Evolutionary conservation across 139 green algal species (phyloP).

Genomic region (Micractinium conductrix): DNA sequence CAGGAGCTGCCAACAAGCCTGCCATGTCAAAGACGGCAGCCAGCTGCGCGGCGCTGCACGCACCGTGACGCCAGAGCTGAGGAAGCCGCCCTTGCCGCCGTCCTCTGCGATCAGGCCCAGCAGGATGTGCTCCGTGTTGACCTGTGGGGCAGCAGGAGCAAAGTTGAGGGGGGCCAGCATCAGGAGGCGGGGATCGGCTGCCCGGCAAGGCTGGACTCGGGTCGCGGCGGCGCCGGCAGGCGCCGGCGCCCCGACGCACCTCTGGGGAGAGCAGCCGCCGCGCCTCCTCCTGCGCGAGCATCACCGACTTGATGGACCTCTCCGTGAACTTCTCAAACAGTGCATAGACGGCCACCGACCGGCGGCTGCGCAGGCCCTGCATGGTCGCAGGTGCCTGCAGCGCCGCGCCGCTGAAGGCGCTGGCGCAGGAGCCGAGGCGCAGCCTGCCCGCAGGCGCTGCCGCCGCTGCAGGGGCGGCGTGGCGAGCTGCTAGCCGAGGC

Average conservation of each 20-base stretch:
- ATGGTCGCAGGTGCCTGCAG: too few species aligned
- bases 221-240: background rate
- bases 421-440: too few species aligned
- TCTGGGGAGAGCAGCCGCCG: constrained; percentile 63
- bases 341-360: background rate
- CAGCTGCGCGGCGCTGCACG: constrained; percentile 23
- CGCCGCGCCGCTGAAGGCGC: too few species aligned
- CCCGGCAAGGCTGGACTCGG: background rate
- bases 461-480: too few species aligned
- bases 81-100: constrained; percentile 65
- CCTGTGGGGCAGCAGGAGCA: constrained; percentile 46
- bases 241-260: constrained; percentile 44
- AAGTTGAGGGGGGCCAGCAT: too few species aligned
- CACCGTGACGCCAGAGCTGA: constrained; percentile 74
- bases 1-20: too few species aligned
- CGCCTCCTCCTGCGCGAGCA: constrained; percentile 82
- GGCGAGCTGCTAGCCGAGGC: too few species aligned
- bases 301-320: constrained; percentile 84
- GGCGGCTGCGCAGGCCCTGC: too few species aligned
- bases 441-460: too few species aligned
- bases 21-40: too few species aligned
- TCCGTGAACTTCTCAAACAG: constrained; percentile 57
- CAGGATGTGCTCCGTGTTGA: constrained; percentile 87
- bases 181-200: too few species aligned
- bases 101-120: constrained; percentile 89